These are phyloP conservation scores for Phytopythium boreale DNA, from an alignment of 352 stramenopile species.

Conservation along the genomic window DNA sequence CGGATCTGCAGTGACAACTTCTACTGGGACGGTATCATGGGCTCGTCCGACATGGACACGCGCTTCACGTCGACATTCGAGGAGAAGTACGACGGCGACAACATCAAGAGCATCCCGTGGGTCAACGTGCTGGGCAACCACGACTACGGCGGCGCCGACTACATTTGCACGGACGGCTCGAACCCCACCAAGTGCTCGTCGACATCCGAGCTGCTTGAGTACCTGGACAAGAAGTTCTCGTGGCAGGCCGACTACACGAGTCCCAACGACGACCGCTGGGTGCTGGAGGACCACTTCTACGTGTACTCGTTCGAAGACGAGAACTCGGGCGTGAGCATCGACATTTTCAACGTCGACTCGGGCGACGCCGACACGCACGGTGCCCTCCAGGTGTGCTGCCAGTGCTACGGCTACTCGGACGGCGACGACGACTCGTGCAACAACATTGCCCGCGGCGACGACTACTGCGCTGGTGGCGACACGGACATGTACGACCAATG, in stretches of 20 bases:
- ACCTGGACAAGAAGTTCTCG: conserved; percentile 37
- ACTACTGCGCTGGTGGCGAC: conserved; percentile 33
- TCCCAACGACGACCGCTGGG: conserved; percentile 51
- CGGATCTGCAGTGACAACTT: conserved; percentile 49
- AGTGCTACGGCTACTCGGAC: conserved; percentile 54
- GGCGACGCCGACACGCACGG: conserved; percentile 49
- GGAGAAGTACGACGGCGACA: conserved; percentile 42
- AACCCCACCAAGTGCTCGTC: conserved; percentile 23
- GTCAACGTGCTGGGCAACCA: conserved; percentile 72
- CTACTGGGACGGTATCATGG: conserved; percentile 63
- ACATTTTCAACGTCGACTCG: conserved; percentile 64
- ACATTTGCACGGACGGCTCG: conserved; percentile 44
- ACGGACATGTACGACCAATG: conserved; percentile 42
- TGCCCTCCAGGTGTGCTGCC: conserved; percentile 48
- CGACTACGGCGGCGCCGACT: conserved; percentile 60
- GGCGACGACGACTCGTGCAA: conserved; percentile 34
- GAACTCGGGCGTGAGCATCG: conserved; percentile 37
- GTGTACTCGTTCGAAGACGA: conserved; percentile 41
- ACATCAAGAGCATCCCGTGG: conserved; percentile 51
- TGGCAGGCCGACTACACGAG: conserved; percentile 47
- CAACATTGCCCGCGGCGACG: conserved; percentile 35
- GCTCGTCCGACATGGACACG: conserved; percentile 31
- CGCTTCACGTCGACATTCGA: conserved; percentile 61
- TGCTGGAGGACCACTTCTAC: conserved; percentile 59
- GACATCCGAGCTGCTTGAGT: conserved; percentile 19